Conservation (phyloP, 441 rosid species). For the Corymbia calophylla region DNA sequence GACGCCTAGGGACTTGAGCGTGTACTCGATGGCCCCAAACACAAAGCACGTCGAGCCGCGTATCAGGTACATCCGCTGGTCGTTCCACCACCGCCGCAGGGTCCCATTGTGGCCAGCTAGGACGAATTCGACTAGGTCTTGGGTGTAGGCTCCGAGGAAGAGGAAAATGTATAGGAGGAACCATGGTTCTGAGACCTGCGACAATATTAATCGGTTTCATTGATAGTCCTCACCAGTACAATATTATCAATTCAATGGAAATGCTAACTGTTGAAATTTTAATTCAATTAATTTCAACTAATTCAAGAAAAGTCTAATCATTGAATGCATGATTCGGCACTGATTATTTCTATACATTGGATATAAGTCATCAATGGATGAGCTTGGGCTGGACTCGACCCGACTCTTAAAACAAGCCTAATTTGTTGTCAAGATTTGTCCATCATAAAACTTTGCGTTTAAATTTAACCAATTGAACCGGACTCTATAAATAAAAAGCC, state of each 20-base stretch:
- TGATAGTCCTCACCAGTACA: not conserved
- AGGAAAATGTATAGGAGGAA: constrained; percentile 48
- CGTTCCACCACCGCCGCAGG: constrained; percentile 58
- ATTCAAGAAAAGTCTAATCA: not conserved
- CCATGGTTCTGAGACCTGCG: constrained; percentile 49
- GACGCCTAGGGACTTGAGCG: constrained; percentile 33
- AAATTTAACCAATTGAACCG: not conserved
- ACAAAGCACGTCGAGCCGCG: constrained; percentile 37
- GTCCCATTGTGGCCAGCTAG: constrained; percentile 27
- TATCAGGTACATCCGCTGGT: constrained; percentile 57
- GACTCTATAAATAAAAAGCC: not conserved
- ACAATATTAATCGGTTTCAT: not conserved
- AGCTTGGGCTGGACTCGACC: not conserved
- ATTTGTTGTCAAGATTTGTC: no score
- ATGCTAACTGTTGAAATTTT: not conserved
- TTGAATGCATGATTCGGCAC: not conserved
- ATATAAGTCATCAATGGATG: not conserved
- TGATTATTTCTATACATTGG: not conserved
- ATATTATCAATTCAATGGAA: not conserved
- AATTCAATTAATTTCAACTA: not conserved
- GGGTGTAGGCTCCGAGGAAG: constrained; percentile 51
- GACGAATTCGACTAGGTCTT: constrained; percentile 37
- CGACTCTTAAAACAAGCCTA: not conserved
- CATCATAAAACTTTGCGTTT: no score
- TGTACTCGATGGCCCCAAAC: constrained; percentile 35